These are phyloP conservation scores for Harrya chromipes DNA, from an alignment of 768 basidiomycete species.

Conservation along the genomic window DNA sequence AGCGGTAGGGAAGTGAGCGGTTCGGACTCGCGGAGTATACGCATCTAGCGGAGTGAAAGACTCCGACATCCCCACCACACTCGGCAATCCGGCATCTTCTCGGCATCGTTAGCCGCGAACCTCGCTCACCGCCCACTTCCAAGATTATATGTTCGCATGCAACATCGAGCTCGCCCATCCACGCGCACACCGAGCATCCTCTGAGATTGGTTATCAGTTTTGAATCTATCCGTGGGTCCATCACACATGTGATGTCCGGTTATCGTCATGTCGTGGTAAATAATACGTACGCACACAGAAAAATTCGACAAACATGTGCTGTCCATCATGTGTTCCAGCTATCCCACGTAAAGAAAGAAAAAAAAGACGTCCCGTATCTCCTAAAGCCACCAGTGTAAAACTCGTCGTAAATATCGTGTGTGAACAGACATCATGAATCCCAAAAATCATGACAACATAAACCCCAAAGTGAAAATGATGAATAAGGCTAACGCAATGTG, in stretches of 20 bases:
- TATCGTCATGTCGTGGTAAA: slow-evolving; percentile 6
- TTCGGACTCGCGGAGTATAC: slow-evolving; percentile 32
- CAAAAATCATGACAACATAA: slow-evolving; percentile 20
- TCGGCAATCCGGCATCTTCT: slow-evolving; percentile 23
- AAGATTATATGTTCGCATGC: too few relatives aligned
- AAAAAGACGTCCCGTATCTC: background rate
- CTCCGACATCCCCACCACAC: slow-evolving; percentile 24
- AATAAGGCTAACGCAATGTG: slow-evolving; percentile 24
- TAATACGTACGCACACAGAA: slow-evolving; percentile 13
- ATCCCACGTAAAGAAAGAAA: slow-evolving; percentile 18
- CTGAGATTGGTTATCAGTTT: too few relatives aligned
- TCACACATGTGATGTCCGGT: too few relatives aligned
- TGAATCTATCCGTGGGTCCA: too few relatives aligned
- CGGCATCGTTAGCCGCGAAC: slow-evolving; percentile 31
- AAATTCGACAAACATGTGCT: slow-evolving; percentile 9
- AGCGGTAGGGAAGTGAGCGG: slow-evolving; percentile 27
- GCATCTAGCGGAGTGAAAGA: slow-evolving; percentile 29
- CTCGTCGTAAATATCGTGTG: slow-evolving; percentile 12
- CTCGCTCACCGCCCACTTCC: slow-evolving; percentile 14
- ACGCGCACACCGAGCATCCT: too few relatives aligned
- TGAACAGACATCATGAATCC: slow-evolving; percentile 13
- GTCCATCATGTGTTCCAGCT: slow-evolving; percentile 9
- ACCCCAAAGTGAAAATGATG: slow-evolving; percentile 23
- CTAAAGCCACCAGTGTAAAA: background rate
- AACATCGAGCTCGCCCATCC: background rate